Evolutionary conservation across 331 rosid species (phyloP).

Genomic region (Stylosanthes scabra): DNA sequence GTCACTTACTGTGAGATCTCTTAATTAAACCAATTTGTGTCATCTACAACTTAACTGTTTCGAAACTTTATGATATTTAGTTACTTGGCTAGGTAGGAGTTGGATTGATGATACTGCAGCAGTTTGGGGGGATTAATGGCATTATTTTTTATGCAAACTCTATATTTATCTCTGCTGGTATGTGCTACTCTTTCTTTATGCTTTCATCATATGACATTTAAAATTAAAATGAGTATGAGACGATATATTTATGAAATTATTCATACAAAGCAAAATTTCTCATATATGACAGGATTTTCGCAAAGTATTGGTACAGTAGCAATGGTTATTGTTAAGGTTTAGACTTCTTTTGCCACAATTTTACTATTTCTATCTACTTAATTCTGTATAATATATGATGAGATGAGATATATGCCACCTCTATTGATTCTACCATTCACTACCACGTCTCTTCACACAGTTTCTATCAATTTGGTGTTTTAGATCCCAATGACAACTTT

Average conservation of each 20-base stretch:
- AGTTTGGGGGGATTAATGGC: constrained; percentile 89
- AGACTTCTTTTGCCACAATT: constrained; percentile 27
- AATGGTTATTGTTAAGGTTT: constrained; percentile 85
- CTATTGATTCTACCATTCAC: constrained; percentile 14
- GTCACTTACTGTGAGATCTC: constrained; percentile 71
- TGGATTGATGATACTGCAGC: constrained; percentile 88
- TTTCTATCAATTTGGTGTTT: constrained; percentile 17
- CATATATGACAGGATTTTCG: constrained; percentile 65
- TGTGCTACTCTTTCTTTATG: constrained; percentile 31
- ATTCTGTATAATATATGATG: constrained; percentile 13
- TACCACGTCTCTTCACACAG: constrained; percentile 21
- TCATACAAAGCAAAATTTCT: constrained; percentile 20
- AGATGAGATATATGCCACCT: not conserved
- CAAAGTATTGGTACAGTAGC: constrained; percentile 77
- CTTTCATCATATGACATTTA: constrained; percentile 1
- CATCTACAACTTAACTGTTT: constrained; percentile 1
- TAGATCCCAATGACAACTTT: constrained; percentile 76
- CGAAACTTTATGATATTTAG: constrained; percentile 20
- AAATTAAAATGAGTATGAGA: constrained; percentile 5
- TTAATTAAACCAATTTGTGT: constrained; percentile 8
- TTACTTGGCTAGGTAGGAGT: constrained; percentile 71
- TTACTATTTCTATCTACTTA: constrained; percentile 28
- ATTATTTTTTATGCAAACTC: constrained; percentile 78
- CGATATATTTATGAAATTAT: constrained; percentile 34
- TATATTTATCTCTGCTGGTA: constrained; percentile 72